Percentiles rank a stretch among this genome's conserved stretches.
These are phyloP conservation scores for Chondrus crispus DNA, from an alignment of 23 red algal species.

Conservation along the genomic window DNA sequence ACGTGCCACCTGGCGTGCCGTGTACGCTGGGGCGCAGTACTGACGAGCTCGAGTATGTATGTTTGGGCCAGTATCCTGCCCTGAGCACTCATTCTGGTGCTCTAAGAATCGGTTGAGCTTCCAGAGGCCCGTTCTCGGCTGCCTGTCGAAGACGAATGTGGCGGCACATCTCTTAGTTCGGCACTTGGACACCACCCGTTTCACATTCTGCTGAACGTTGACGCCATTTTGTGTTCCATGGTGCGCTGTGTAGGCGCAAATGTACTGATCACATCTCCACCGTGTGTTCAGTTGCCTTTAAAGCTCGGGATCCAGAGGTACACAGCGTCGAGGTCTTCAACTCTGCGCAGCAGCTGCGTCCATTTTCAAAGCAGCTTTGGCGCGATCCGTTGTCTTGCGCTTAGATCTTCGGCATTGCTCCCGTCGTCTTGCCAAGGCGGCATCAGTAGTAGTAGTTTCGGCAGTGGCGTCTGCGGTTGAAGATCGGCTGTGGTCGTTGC, in stretches of 20 bases:
- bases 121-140: slow-evolving; percentile 13
- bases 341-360: too few species aligned
- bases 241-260: background rate
- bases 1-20: background rate
- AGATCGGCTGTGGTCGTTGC: too few species aligned
- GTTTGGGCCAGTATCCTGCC: background rate
- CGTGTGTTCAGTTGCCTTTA: too few species aligned
- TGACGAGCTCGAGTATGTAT: background rate
- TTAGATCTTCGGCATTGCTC: too few species aligned
- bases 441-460: too few species aligned
- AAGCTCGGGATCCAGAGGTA: too few species aligned
- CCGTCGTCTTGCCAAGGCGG: too few species aligned
- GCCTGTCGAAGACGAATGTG: background rate
- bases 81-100: background rate
- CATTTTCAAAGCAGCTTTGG: too few species aligned
- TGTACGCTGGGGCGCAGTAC: slow-evolving; percentile 1
- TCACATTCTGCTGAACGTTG: background rate
- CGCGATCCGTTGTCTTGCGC: too few species aligned
- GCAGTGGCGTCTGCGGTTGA: too few species aligned
- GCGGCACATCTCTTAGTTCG: background rate
- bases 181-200: background rate
- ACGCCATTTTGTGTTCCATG: background rate
- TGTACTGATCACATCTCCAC: slow-evolving; percentile 3
- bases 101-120: slow-evolving; percentile 1
- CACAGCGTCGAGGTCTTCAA: too few species aligned